Evolutionary conservation across 192 early-diverging fungal species (phyloP).

Genomic region (Backusella australiensis): DNA sequence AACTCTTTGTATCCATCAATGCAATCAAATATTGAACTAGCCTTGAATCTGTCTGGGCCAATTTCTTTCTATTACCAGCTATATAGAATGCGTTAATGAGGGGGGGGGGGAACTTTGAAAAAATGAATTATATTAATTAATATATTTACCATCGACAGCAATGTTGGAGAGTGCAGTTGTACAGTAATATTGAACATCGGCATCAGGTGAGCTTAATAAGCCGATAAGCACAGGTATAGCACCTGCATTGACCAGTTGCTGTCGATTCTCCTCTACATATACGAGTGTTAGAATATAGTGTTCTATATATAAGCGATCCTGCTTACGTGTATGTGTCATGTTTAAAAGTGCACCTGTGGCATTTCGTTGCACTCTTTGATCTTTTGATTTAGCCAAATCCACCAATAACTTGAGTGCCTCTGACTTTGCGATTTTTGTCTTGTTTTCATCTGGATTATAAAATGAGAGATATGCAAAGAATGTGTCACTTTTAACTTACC

Average conservation of each 20-base stretch:
- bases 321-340: conserved; percentile 79
- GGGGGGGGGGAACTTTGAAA: too few species aligned
- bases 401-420: conserved; percentile 74
- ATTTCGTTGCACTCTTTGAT: conserved; percentile 85
- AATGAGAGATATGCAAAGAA: too few species aligned
- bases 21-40: conserved; percentile 75
- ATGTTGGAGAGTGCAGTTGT: conserved; percentile 89
- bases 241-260: conserved; percentile 77
- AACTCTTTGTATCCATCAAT: conserved; percentile 72
- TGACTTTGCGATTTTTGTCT: conserved; percentile 83
- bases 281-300: background rate
- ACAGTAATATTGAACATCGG: conserved; percentile 89
- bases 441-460: conserved; percentile 72
- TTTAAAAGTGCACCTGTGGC: conserved; percentile 89
- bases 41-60: conserved; percentile 69
- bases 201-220: conserved; percentile 71
- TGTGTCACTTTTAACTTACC: conserved; percentile 35
- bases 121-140: too few species aligned
- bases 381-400: conserved; percentile 72
- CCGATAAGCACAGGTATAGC: conserved; percentile 82
- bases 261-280: conserved; percentile 65
- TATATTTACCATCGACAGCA: conserved; percentile 65
- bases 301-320: background rate
- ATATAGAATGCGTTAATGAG: background rate
- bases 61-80: conserved; percentile 56